phyloP scores from a whole-genome alignment of 345 rosid genomes.

The Eucalyptus erythrocorys region DNA sequence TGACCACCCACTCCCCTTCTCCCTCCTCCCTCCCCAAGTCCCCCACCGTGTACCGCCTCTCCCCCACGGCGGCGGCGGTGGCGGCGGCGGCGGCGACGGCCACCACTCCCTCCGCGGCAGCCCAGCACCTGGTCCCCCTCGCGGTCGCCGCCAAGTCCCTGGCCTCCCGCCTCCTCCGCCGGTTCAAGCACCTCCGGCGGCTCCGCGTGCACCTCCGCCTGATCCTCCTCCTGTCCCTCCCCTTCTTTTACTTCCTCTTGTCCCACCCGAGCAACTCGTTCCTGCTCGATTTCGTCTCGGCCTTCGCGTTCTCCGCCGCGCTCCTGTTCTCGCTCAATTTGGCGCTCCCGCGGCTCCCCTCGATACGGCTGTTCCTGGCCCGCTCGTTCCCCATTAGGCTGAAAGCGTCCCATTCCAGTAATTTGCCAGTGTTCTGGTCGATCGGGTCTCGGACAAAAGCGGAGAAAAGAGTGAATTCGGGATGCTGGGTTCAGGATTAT shows the following conservation, averaged over 20 bases:
- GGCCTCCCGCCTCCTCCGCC: conserved; percentile 33
- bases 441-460: conserved; percentile 66
- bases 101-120: no score
- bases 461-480: conserved; percentile 60
- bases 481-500: conserved; percentile 80
- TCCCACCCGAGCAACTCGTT: conserved; percentile 79
- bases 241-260: conserved; percentile 65
- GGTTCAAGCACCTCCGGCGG: conserved; percentile 31
- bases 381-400: conserved; percentile 76
- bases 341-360: conserved; percentile 76
- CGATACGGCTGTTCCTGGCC: conserved; percentile 62
- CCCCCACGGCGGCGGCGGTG: conserved; percentile 3
- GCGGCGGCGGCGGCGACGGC: background rate
- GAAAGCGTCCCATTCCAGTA: conserved; percentile 13
- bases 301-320: conserved; percentile 75
- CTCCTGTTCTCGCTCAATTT: conserved; percentile 63
- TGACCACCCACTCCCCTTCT: conserved; percentile 31
- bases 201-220: conserved; percentile 51
- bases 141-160: conserved; percentile 38
- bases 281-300: conserved; percentile 73
- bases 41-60: conserved; percentile 35
- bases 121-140: conserved; percentile 5
- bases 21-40: conserved; percentile 40
- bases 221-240: conserved; percentile 55
- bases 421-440: conserved; percentile 84